Percentiles rank a stretch among this genome's conserved stretches.
Evolutionary conservation across 495 filamentous ascomycete genomes (phyloP).

Genomic region (Collariella sp.): DNA sequence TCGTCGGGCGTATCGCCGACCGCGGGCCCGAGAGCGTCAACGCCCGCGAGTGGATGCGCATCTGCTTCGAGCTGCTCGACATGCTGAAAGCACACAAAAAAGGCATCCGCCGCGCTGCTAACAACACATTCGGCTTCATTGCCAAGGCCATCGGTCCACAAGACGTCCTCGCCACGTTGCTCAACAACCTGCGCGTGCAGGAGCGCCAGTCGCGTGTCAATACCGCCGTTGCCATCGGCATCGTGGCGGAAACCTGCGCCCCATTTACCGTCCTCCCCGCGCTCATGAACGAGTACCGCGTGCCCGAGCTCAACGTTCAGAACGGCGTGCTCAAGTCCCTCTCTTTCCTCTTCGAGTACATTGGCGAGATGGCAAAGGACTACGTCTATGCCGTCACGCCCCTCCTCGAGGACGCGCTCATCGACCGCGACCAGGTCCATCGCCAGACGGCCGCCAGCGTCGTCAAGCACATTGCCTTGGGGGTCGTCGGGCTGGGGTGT

Average conservation of each 20-base stretch:
- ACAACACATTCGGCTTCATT: slow-evolving; percentile 99
- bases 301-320: slow-evolving; percentile 96
- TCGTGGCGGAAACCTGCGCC: slow-evolving; percentile 99
- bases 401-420: slow-evolving; percentile 93
- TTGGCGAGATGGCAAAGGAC: slow-evolving; percentile 99
- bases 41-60: slow-evolving; percentile 98
- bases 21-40: slow-evolving; percentile 93
- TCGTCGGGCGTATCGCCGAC: slow-evolving; percentile 97
- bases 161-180: slow-evolving; percentile 89
- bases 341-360: slow-evolving; percentile 97
- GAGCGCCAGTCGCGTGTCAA: slow-evolving; percentile 97
- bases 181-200: slow-evolving; percentile 94
- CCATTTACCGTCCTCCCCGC: slow-evolving; percentile 98
- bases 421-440: slow-evolving; percentile 97
- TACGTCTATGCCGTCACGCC: slow-evolving; percentile 98
- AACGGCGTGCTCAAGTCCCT: slow-evolving; percentile 97
- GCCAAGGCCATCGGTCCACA: slow-evolving; percentile 98
- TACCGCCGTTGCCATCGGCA: slow-evolving; percentile 97
- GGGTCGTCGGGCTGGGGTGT: slow-evolving; percentile 92
- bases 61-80: slow-evolving; percentile 97
- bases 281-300: slow-evolving; percentile 99
- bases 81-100: slow-evolving; percentile 99
- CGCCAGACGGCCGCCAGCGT: slow-evolving; percentile 92
- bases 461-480: slow-evolving; percentile 94
- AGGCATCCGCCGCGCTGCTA: slow-evolving; percentile 94